Percentiles rank a stretch among this genome's conserved stretches.
These are phyloP conservation scores for Biancaea sappan DNA, from an alignment of 306 rosid genomes.

Conservation along the genomic window DNA sequence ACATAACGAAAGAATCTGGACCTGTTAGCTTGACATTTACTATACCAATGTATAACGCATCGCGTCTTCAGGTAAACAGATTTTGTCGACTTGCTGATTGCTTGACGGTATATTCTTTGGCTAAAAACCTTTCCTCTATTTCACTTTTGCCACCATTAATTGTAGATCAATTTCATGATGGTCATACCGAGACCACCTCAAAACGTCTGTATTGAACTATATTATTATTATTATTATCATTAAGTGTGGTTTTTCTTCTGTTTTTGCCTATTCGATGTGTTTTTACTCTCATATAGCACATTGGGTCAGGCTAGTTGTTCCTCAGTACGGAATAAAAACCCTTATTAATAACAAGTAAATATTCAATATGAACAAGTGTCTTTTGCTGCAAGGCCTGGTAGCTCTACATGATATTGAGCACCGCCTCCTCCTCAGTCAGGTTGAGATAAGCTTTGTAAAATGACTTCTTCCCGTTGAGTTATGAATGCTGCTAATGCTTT, in stretches of 20 bases:
- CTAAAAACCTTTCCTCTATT: conserved; percentile 6
- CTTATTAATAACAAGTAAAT: conserved; percentile 19
- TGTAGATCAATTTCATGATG: conserved; percentile 23
- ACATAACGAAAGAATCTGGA: conserved; percentile 76
- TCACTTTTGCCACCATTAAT: conserved; percentile 9
- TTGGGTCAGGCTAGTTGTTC: conserved; percentile 13
- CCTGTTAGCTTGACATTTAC: conserved; percentile 94
- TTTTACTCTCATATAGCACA: not conserved
- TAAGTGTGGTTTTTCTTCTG: conserved; percentile 16
- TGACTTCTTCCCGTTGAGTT: conserved; percentile 12
- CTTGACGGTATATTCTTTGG: conserved; percentile 19
- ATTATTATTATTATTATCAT: no score
- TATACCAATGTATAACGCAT: conserved; percentile 78
- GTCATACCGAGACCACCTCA: not conserved
- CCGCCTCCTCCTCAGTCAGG: not conserved
- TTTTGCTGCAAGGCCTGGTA: conserved; percentile 2
- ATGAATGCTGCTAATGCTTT: conserved; percentile 4
- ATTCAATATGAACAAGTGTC: conserved; percentile 11
- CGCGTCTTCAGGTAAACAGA: conserved; percentile 72
- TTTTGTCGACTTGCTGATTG: conserved; percentile 19
- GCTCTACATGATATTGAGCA: not conserved
- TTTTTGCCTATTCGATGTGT: conserved; percentile 16
- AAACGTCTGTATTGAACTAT: conserved; percentile 7
- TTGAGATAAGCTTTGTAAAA: not conserved
- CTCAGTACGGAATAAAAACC: not conserved